Evolutionary conservation across 495 filamentous ascomycete genomes (phyloP), one percentile per base, ranked within the genome.

Genomic region (Hypomontagnella monticulosa): DNA sequence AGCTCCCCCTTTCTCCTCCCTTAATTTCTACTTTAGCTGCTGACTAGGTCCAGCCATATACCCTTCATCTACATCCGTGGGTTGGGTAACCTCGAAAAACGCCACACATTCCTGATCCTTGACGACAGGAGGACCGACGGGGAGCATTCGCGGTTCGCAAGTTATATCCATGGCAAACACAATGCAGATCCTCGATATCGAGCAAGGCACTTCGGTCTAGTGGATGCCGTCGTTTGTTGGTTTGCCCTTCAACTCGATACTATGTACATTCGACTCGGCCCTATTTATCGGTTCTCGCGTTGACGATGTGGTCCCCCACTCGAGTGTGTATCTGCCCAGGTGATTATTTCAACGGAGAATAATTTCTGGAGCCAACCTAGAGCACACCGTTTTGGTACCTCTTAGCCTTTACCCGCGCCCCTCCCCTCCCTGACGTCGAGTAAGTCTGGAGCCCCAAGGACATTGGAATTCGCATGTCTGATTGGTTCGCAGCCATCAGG

Each of bases 341-440:
- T 69, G 46, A 63, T 50, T 61, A 57, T 57, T 57, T 66, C 33
- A 41, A 66, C 52, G 50, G 66, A 52, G 57, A 57, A 52, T 18
- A 44, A 36, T n/a, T 60, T 59, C 14, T 43, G 42, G 41, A 37
- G 19, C 60, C 41, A 33, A 34, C 23, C 4, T 33, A 41, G 8
- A 50, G 15, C 19, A 60, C 33, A 5, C 43, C 10, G 34, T 54
- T 32, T 59, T 56, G 40, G 60, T 63, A 63, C 44, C 20, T 57
- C 57, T 61, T 52, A 38, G 46, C 46, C 63, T 48, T 69, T 69
- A 57, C 55, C 66, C 66, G 66, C 66, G 54, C 55, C 66, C 66
- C 58, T 63, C 65, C 57, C 23, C 65, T 68, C 65, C 65, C 65
- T 69, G 66, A 69, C 66, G 66, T 69, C 66, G 55, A 69, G 50